Conservation (phyloP, 2,329 filamentous ascomycete species). For the Aspergillus calidoustus region DNA sequence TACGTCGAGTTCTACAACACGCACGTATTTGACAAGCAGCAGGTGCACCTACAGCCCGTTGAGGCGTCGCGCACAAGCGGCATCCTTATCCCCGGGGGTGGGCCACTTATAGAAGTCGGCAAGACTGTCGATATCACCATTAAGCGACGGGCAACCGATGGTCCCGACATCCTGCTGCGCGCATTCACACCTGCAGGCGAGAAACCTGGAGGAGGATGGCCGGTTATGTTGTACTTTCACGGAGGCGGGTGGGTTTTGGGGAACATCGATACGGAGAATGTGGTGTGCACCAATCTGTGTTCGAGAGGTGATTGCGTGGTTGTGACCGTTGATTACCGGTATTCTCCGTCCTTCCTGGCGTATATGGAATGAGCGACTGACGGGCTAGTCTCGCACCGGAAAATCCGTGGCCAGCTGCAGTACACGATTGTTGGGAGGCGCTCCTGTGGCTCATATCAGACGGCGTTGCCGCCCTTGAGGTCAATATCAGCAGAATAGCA, state of each 20-base stretch:
- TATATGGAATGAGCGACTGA: background rate
- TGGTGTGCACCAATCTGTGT: constrained; percentile 60
- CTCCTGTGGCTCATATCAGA: constrained; percentile 54
- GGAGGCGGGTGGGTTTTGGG: constrained; percentile 65
- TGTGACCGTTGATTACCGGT: constrained; percentile 62
- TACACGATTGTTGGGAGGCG: constrained; percentile 62
- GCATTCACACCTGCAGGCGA: constrained; percentile 56
- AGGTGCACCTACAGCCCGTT: constrained; percentile 61
- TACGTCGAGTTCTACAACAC: constrained; percentile 60
- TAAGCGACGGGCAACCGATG: constrained; percentile 50
- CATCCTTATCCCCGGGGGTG: constrained; percentile 58
- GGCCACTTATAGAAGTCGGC: constrained; percentile 54
- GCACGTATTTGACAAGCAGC: constrained; percentile 55
- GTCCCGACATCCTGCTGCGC: constrained; percentile 54
- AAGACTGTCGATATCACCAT: constrained; percentile 53
- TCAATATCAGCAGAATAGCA: constrained; percentile 53
- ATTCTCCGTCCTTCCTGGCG: background rate
- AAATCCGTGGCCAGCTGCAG: constrained; percentile 60
- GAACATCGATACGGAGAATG: constrained; percentile 63
- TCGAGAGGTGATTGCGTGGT: constrained; percentile 57
- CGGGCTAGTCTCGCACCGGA: constrained; percentile 58
- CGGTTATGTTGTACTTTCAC: constrained; percentile 61
- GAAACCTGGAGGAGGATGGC: constrained; percentile 56
- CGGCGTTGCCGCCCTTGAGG: constrained; percentile 39
- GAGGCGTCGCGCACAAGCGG: constrained; percentile 56